These are phyloP conservation scores for Chlorella sp. DNA, from an alignment of 139 green algal species.

Conservation along the genomic window DNA sequence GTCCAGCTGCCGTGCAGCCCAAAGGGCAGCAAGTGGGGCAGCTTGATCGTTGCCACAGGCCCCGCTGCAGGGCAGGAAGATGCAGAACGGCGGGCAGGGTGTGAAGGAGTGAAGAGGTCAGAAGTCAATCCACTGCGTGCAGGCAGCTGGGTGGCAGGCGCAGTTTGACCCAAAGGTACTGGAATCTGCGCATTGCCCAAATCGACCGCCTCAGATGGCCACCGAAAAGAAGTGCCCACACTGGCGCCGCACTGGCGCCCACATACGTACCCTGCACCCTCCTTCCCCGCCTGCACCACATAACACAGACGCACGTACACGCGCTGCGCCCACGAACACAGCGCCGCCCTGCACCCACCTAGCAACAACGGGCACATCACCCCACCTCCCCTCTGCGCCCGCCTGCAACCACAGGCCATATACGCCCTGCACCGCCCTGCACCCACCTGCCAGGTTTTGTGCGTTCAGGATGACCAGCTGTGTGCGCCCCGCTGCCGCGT, in stretches of 20 bases:
- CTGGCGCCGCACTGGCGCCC: too few species aligned
- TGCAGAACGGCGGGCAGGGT: not conserved
- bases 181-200: too few species aligned
- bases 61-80: constrained; percentile 14
- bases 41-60: constrained; percentile 23
- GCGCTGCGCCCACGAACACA: too few species aligned
- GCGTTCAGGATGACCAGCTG: constrained; percentile 61
- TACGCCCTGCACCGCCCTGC: not conserved
- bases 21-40: constrained; percentile 48
- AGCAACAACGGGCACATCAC: not conserved
- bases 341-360: too few species aligned
- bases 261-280: too few species aligned
- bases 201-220: not conserved
- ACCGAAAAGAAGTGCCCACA: too few species aligned
- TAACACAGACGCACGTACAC: too few species aligned
- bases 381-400: too few species aligned
- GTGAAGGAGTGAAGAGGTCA: not conserved
- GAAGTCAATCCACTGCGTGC: too few species aligned
- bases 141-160: too few species aligned
- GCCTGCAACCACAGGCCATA: not conserved
- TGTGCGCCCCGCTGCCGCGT: constrained; percentile 16
- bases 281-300: too few species aligned
- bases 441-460: constrained; percentile 24
- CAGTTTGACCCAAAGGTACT: too few species aligned
- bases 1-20: constrained; percentile 46